These are phyloP conservation scores for Ophiostoma sp. DNA, from an alignment of 2,329 filamentous ascomycete species.

Conservation along the genomic window DNA sequence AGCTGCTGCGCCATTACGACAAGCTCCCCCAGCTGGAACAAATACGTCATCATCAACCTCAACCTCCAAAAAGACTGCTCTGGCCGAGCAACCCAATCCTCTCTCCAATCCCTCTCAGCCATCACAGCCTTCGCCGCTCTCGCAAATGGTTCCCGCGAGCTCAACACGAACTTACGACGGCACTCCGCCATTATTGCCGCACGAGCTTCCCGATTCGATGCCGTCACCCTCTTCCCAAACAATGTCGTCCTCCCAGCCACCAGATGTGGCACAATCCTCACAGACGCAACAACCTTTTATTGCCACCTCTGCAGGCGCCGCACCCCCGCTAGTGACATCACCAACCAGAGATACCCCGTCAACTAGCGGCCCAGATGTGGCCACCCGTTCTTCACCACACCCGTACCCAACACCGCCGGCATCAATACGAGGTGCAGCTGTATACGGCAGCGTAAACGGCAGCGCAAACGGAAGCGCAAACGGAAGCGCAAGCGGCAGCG, in stretches of 20 bases:
- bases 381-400: constrained; percentile 31
- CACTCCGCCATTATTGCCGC: background rate
- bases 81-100: background rate
- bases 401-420: constrained; percentile 55
- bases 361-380: background rate
- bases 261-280: background rate
- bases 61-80: background rate
- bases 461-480: constrained; percentile 6
- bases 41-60: constrained; percentile 7
- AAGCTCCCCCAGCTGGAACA: background rate
- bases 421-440: constrained; percentile 38
- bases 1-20: constrained; percentile 8
- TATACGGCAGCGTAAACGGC: background rate
- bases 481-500: background rate
- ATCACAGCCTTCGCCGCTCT: background rate
- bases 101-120: background rate
- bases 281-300: background rate
- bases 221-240: background rate
- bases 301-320: background rate
- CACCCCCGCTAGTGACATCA: background rate
- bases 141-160: constrained; percentile 12
- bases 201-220: background rate
- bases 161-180: background rate
- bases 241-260: background rate
- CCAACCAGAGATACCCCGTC: constrained; percentile 3